Evolutionary conservation across 352 stramenopile species (phyloP), one percentile per base, ranked within the genome.

Genomic region (Achlya hypogyna): DNA sequence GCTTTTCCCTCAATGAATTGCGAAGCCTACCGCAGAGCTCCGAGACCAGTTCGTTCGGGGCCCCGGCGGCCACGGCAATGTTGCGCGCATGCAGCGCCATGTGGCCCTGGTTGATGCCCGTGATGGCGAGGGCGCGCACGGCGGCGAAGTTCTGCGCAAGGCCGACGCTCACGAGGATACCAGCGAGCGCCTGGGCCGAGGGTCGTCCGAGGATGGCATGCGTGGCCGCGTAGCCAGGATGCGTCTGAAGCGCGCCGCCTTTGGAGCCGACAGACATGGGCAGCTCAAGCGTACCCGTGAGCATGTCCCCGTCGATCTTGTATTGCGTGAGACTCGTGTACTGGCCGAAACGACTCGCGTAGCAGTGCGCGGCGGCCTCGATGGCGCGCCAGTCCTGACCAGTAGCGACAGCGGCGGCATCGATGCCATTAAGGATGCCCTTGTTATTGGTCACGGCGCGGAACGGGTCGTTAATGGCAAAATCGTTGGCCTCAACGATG

Each of bases 391-490:
- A 95, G 72, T 95, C 86, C 66, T 95, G 86, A 20, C 86, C 86
- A 1, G 84, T 92, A 4, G 86, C 86, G 5, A 95, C 65, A 40
- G 84, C 84, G 20, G 90, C 84, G 16, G 86, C 78, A 65, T 93
- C 85, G 18, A 95, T 76, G 42, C 84, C 86, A 65, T 95, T 95
- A 81, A 95, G 92, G 62, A 95, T 90, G 35, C 86, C 86, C 75
- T 95, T 95, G 78, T 95, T 95, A 74, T 95, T 86, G 34, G 86
- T 95, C 63, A 92, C 84, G 5, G 86, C 86, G 32, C 86, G 81
- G 69, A 84, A 95, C 45, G 86, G 86, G 42, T 95, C 86, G 23
- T 90, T 69, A 23, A 78, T 79, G 5, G 86, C 86, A 72, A 95
- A 95, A 67, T 89, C 88, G 78, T 87, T 92, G 5, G 86, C 86